Conservation (phyloP, 805 yeast species). For the Candida nanaspora region DNA sequence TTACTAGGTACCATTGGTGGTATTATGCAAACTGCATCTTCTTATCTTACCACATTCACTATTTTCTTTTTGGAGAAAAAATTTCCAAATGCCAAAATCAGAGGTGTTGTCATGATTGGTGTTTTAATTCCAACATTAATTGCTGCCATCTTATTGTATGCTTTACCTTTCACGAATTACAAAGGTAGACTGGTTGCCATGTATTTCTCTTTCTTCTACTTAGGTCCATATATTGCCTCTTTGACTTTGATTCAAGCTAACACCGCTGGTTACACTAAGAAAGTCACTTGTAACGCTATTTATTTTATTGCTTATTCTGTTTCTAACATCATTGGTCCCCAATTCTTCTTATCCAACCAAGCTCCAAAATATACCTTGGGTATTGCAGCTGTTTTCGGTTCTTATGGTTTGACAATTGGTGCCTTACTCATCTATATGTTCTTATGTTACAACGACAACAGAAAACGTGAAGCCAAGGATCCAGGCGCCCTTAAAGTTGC, state of each 20-base stretch:
- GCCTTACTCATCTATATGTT: conserved; percentile 23
- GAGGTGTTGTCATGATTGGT: conserved; percentile 19
- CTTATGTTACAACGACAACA: conserved; percentile 14
- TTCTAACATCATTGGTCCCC: conserved; percentile 70
- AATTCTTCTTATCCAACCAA: conserved; percentile 48
- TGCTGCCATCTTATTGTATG: conserved; percentile 23
- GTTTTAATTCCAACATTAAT: conserved; percentile 20
- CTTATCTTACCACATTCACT: conserved; percentile 26
- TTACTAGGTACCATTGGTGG: conserved; percentile 30
- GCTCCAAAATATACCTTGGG: conserved; percentile 57
- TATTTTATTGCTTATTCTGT: conserved; percentile 59
- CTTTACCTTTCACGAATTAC: conserved; percentile 18
- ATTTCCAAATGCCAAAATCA: conserved; percentile 27
- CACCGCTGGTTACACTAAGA: conserved; percentile 60
- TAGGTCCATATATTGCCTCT: conserved; percentile 22
- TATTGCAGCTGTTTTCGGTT: conserved; percentile 35
- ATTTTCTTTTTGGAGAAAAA: conserved; percentile 45
- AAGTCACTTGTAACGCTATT: conserved; percentile 50
- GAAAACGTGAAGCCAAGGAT: conserved; percentile 12
- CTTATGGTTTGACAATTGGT: conserved; percentile 21
- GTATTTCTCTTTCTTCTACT: conserved; percentile 19
- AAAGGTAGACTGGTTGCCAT: conserved; percentile 16
- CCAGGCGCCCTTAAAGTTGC: conserved; percentile 17
- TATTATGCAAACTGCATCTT: conserved; percentile 21
- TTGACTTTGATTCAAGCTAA: conserved; percentile 36